Percentiles rank a stretch among this genome's conserved stretches.
These are phyloP conservation scores for Edaphochlamys debaryana DNA, from an alignment of 139 green algal genomes.

Conservation along the genomic window DNA sequence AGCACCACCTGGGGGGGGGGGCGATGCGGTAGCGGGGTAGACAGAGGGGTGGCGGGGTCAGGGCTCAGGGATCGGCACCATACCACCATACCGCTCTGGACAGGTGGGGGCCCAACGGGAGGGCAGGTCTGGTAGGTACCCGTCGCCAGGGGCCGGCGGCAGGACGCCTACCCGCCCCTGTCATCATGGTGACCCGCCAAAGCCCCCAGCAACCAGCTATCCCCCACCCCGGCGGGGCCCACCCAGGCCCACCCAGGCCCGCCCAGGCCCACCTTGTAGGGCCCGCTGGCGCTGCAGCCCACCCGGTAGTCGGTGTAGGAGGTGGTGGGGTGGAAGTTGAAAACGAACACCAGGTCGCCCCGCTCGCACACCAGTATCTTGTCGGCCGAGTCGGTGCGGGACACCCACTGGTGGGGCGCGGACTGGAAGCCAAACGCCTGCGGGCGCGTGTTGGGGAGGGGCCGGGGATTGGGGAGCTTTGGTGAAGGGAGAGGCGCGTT, in stretches of 20 bases:
- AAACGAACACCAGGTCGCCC: slow-evolving; percentile 97
- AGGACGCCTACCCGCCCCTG: no score
- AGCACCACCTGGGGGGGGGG: slow-evolving; percentile 70
- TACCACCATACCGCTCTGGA: no score
- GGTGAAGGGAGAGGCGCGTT: not conserved
- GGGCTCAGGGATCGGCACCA: no score
- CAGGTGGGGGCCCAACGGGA: no score
- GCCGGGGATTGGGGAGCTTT: not conserved
- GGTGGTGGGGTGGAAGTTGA: slow-evolving; percentile 97
- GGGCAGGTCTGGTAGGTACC: no score
- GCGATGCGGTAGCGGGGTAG: not conserved
- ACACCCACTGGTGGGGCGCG: slow-evolving; percentile 82
- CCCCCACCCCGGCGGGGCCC: no score
- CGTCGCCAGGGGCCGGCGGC: no score
- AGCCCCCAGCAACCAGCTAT: no score
- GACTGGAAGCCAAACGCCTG: slow-evolving; percentile 87
- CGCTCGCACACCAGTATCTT: slow-evolving; percentile 96
- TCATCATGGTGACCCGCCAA: no score
- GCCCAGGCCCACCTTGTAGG: slow-evolving; percentile 48
- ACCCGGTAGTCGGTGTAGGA: slow-evolving; percentile 92
- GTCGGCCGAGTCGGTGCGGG: slow-evolving; percentile 86
- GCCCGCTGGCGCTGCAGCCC: slow-evolving; percentile 77
- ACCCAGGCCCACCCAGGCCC: no score
- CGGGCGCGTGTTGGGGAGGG: not conserved
- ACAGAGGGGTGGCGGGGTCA: no score